Percentiles rank a stretch among this genome's conserved stretches.
Evolutionary conservation across 768 basidiomycete genomes (phyloP).

Genomic region (Russula ochroleuca): DNA sequence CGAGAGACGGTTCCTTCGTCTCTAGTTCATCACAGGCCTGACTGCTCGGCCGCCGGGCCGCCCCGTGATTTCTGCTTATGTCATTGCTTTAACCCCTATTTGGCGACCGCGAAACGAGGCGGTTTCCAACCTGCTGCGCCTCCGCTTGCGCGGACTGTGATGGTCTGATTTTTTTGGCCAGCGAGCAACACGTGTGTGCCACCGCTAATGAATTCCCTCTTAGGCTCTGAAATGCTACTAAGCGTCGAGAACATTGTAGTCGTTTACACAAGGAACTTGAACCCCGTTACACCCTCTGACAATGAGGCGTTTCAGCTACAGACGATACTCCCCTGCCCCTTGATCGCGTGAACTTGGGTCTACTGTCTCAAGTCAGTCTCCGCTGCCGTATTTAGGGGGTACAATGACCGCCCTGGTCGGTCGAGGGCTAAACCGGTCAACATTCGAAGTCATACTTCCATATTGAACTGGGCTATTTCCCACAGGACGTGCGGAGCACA

Average conservation of each 20-base stretch:
- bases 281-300: too few species aligned
- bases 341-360: not conserved
- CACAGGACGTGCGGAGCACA: not conserved
- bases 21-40: too few species aligned
- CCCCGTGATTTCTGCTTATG: too few species aligned
- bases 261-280: too few species aligned
- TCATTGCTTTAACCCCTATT: too few species aligned
- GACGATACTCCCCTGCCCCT: not conserved
- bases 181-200: too few species aligned
- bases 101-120: too few species aligned
- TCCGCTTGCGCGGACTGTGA: not conserved
- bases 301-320: not conserved
- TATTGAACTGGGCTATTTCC: not conserved
- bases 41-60: not conserved
- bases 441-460: not conserved
- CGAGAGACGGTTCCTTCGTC: too few species aligned
- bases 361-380: not conserved
- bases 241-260: not conserved
- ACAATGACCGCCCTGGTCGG: too few species aligned
- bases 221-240: too few species aligned
- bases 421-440: not conserved
- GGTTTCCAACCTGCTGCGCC: not conserved
- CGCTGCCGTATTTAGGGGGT: too few species aligned
- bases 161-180: not conserved
- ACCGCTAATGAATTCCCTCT: too few species aligned